Evolutionary conservation across 371 early-diverging fungal species (phyloP).

Genomic region (Sporodiniella umbellata): DNA sequence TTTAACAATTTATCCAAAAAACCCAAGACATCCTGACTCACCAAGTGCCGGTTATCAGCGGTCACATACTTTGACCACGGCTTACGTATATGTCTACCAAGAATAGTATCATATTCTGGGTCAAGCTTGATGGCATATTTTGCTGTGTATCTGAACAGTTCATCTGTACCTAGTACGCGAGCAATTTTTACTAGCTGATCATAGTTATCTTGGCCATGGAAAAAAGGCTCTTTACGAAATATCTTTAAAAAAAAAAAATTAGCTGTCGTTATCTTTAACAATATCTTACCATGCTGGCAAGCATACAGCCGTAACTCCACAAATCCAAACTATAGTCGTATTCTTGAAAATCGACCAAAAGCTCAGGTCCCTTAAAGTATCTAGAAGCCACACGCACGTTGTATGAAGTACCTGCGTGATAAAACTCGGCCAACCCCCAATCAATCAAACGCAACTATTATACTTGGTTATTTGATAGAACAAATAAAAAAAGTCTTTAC

Average conservation of each 20-base stretch:
- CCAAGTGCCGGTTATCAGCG: conserved; percentile 82
- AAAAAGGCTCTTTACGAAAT: conserved; percentile 98
- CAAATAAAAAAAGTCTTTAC: too few relatives aligned
- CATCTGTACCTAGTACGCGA: conserved; percentile 94
- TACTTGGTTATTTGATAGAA: background rate
- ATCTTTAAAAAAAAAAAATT: conserved; percentile 57
- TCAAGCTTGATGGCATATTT: conserved; percentile 94
- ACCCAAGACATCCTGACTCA: conserved; percentile 88
- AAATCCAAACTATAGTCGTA: conserved; percentile 99
- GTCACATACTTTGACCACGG: conserved; percentile 93
- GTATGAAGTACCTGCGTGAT: conserved; percentile 95
- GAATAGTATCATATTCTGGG: conserved; percentile 81
- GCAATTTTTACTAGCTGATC: conserved; percentile 99
- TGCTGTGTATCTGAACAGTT: conserved; percentile 86
- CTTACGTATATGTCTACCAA: conserved; percentile 88
- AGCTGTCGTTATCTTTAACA: too few relatives aligned
- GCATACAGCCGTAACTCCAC: conserved; percentile 99
- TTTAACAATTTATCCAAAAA: conserved; percentile 92
- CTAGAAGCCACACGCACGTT: conserved; percentile 98
- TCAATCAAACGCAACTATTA: conserved; percentile 92
- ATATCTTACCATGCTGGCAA: conserved; percentile 89
- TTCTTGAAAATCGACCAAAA: conserved; percentile 95
- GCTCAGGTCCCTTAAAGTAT: conserved; percentile 99
- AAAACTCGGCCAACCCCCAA: conserved; percentile 99
- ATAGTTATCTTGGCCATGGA: conserved; percentile 98